Evolutionary conservation across 2,329 filamentous ascomycete species (phyloP).

Genomic region (Xenoacremonium recifei): DNA sequence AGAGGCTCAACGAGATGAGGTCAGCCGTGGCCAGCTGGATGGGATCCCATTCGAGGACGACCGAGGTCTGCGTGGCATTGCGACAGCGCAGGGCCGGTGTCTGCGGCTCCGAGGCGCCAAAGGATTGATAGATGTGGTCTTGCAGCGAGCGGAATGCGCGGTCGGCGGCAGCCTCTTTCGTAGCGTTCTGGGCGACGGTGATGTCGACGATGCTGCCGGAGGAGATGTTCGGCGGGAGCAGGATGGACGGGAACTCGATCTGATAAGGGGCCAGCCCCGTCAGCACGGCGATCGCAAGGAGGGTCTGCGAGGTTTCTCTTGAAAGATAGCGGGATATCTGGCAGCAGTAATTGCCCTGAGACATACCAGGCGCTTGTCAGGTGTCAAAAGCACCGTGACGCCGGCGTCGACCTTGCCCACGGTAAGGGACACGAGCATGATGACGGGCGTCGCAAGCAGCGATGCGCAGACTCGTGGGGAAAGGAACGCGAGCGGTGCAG

Average conservation of each 20-base stretch:
- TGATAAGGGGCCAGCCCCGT: slow-evolving; percentile 36
- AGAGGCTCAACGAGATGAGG: slow-evolving; percentile 83
- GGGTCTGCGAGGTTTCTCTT: no score
- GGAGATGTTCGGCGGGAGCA: slow-evolving; percentile 90
- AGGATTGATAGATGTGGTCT: slow-evolving; percentile 80
- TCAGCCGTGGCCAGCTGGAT: slow-evolving; percentile 90
- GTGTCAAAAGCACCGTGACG: slow-evolving; percentile 92
- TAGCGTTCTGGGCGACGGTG: slow-evolving; percentile 82
- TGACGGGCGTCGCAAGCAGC: slow-evolving; percentile 24
- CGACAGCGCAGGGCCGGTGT: slow-evolving; percentile 82
- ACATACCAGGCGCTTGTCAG: slow-evolving; percentile 91
- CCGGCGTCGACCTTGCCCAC: slow-evolving; percentile 99
- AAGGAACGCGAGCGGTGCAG: not conserved
- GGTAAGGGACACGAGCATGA: slow-evolving; percentile 94
- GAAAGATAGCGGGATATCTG: no score
- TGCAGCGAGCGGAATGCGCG: slow-evolving; percentile 82
- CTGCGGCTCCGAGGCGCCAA: slow-evolving; percentile 76
- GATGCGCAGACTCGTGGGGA: not conserved
- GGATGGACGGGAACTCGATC: slow-evolving; percentile 98
- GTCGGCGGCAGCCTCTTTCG: slow-evolving; percentile 73
- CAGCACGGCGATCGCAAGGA: slow-evolving; percentile 11
- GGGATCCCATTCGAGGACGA: slow-evolving; percentile 97
- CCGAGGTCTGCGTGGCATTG: slow-evolving; percentile 97
- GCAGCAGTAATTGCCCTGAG: slow-evolving; percentile 1
- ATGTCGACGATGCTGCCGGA: slow-evolving; percentile 98